phyloP scores from a whole-genome alignment of 164 flowering plant genomes.

The Berberis thunbergii region DNA sequence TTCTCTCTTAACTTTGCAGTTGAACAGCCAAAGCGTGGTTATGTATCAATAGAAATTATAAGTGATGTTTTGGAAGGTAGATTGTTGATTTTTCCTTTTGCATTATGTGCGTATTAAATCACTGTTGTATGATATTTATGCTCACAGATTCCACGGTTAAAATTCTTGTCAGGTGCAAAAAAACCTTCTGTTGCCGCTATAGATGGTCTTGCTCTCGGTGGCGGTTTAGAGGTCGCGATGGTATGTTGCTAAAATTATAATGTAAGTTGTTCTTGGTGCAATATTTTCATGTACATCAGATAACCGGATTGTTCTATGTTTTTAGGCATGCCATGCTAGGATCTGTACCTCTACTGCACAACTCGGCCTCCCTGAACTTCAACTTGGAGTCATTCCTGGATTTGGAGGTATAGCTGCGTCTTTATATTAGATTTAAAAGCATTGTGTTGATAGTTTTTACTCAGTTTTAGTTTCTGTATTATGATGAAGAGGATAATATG shows the following conservation, averaged over 20 bases:
- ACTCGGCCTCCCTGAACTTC: slow-evolving; percentile 91
- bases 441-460: not conserved
- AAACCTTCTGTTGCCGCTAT: slow-evolving; percentile 95
- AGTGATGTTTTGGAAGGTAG: slow-evolving; percentile 73
- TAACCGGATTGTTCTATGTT: slow-evolving; percentile 6
- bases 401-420: slow-evolving; percentile 66
- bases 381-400: slow-evolving; percentile 87
- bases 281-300: not conserved
- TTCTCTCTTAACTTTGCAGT: slow-evolving; percentile 24
- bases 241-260: slow-evolving; percentile 25
- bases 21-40: slow-evolving; percentile 49
- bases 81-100: no score
- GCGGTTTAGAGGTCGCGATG: slow-evolving; percentile 92
- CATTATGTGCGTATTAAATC: no score
- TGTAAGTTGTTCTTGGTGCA: not conserved
- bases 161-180: slow-evolving; percentile 46
- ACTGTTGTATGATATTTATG: not conserved
- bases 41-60: slow-evolving; percentile 51
- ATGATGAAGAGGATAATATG: not conserved
- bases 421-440: not conserved
- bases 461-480: not conserved
- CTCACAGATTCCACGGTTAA: slow-evolving; percentile 2
- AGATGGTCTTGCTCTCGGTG: slow-evolving; percentile 92
- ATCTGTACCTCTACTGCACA: slow-evolving; percentile 77
- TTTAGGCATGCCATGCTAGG: slow-evolving; percentile 86